Evolutionary conservation across 805 yeast species (phyloP).

Genomic region (Komagataella pastoris): DNA sequence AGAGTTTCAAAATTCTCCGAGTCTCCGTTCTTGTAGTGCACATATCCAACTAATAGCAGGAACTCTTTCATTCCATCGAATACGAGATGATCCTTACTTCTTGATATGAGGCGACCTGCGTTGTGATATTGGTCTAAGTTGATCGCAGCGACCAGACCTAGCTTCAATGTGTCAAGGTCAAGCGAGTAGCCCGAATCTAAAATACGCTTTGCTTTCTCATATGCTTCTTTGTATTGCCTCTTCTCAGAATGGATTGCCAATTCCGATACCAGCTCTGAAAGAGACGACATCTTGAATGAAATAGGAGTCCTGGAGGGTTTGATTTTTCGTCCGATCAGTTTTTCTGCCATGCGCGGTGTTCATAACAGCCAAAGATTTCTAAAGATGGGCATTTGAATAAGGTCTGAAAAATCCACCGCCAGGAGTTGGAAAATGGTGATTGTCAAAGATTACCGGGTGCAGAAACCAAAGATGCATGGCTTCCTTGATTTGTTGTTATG

Average conservation of each 20-base stretch:
- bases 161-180: slow-evolving; percentile 17
- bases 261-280: slow-evolving; percentile 19
- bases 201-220: slow-evolving; percentile 14
- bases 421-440: too few species aligned
- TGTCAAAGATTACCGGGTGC: too few species aligned
- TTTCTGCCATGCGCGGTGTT: slow-evolving; percentile 5
- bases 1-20: slow-evolving; percentile 15
- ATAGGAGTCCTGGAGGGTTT: neutral
- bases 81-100: slow-evolving; percentile 16
- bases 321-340: neutral
- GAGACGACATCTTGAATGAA: slow-evolving; percentile 10
- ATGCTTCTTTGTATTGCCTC: slow-evolving; percentile 21
- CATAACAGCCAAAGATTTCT: neutral
- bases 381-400: neutral
- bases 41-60: slow-evolving; percentile 36
- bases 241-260: slow-evolving; percentile 20
- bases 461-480: too few species aligned
- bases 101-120: slow-evolving; percentile 24
- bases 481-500: neutral
- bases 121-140: slow-evolving; percentile 40
- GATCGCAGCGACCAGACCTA: slow-evolving; percentile 44
- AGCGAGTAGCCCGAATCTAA: slow-evolving; percentile 13
- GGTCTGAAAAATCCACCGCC: neutral
- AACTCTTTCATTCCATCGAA: slow-evolving; percentile 22
- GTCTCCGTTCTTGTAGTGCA: slow-evolving; percentile 37